Evolutionary conservation across 768 basidiomycete genomes (phyloP).

Genomic region (Boletus eberwhitei): DNA sequence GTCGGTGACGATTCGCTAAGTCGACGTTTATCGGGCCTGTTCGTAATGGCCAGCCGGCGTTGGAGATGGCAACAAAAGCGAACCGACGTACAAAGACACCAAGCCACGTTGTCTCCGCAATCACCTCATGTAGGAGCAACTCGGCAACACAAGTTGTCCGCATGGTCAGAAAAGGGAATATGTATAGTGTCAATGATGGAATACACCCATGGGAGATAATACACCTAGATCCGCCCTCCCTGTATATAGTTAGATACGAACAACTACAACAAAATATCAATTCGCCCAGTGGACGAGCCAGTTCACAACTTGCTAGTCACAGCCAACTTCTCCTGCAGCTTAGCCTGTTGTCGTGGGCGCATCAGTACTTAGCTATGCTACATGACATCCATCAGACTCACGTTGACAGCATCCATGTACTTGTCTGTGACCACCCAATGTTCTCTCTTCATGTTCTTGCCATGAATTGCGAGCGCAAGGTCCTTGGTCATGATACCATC

Average conservation of each 20-base stretch:
- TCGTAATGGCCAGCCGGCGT: conserved; percentile 9
- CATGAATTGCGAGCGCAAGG: conserved; percentile 90
- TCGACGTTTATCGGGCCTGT: conserved; percentile 23
- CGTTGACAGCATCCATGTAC: conserved; percentile 92
- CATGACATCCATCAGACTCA: conserved; percentile 35
- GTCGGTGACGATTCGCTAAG: conserved; percentile 1
- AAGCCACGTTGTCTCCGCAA: conserved; percentile 4
- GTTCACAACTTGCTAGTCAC: conserved; percentile 22
- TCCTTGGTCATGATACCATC: conserved; percentile 98
- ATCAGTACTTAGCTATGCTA: conserved; percentile 11
- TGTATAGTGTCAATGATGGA: conserved; percentile 1
- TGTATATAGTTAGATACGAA: conserved; percentile 11
- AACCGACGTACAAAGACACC: not conserved
- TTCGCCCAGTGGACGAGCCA: not conserved
- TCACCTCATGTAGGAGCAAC: not conserved
- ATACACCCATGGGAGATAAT: conserved; percentile 17
- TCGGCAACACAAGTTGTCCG: not conserved
- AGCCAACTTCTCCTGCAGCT: conserved; percentile 44
- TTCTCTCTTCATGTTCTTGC: conserved; percentile 85
- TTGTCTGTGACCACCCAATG: conserved; percentile 96
- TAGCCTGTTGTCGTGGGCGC: conserved; percentile 31
- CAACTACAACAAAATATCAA: conserved; percentile 14
- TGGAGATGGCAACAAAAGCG: not conserved
- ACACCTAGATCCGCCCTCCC: conserved; percentile 19
- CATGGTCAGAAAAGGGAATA: not conserved